These are phyloP conservation scores for Aspergillus hortae DNA, from an alignment of 2,329 filamentous ascomycete species.

Conservation along the genomic window DNA sequence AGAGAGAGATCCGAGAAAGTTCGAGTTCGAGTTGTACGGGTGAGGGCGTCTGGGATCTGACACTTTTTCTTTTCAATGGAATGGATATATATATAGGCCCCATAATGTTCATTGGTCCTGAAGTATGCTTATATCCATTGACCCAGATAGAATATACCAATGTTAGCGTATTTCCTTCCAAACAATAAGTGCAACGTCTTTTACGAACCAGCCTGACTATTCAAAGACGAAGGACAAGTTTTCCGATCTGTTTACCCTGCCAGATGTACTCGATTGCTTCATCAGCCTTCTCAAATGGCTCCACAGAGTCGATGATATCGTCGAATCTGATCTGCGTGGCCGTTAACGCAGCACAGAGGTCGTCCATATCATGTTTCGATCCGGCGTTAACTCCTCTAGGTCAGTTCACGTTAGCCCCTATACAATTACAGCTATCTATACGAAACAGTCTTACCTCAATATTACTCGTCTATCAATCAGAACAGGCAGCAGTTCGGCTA, in stretches of 20 bases:
- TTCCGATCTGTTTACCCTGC: slow-evolving; percentile 44
- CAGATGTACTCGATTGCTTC: slow-evolving; percentile 43
- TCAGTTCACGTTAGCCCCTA: neutral
- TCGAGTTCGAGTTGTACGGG: too few species aligned
- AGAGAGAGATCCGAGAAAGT: too few species aligned
- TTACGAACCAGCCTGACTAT: too few species aligned
- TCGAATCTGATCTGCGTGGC: slow-evolving; percentile 22
- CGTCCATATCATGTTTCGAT: slow-evolving; percentile 39
- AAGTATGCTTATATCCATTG: too few species aligned
- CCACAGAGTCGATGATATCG: slow-evolving; percentile 39
- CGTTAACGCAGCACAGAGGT: slow-evolving; percentile 35
- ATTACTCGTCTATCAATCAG: slow-evolving; percentile 38
- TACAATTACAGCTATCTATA: neutral
- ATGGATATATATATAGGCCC: too few species aligned
- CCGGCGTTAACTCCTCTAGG: slow-evolving; percentile 40
- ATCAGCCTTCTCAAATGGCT: slow-evolving; percentile 38
- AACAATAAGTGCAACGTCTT: too few species aligned
- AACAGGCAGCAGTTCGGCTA: slow-evolving; percentile 33
- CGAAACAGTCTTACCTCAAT: slow-evolving; percentile 21
- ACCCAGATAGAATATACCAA: too few species aligned
- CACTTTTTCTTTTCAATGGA: too few species aligned
- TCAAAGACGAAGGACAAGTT: slow-evolving; percentile 16
- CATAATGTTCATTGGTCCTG: too few species aligned
- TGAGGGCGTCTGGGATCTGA: too few species aligned
- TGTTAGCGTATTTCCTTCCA: too few species aligned